Percentiles rank a stretch among this genome's conserved stretches.
phyloP scores from a whole-genome alignment of 1,284 basidiomycete species.

The Papiliotrema terrestris region DNA sequence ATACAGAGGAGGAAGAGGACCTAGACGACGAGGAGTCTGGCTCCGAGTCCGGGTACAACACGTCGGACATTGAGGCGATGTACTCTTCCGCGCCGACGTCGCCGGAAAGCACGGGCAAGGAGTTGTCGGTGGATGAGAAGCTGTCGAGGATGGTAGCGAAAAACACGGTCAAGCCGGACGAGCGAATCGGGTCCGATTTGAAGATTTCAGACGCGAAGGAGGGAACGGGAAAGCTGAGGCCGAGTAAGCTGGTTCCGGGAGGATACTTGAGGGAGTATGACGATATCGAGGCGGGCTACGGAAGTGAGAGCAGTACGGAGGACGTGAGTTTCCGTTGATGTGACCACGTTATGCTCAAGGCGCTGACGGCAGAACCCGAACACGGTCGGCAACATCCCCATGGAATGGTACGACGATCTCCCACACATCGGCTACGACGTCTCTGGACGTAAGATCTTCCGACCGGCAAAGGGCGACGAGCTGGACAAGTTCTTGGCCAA shows the following conservation, averaged over 20 bases:
- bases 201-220: constrained; percentile 45
- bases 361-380: constrained; percentile 67
- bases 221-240: constrained; percentile 36
- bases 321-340: constrained; percentile 62
- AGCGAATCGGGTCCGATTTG: constrained; percentile 39
- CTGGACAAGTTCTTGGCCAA: constrained; percentile 95
- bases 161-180: constrained; percentile 46
- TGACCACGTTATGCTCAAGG: neutral
- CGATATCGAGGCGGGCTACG: constrained; percentile 92
- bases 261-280: constrained; percentile 86
- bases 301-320: constrained; percentile 95
- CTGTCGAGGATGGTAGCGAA: constrained; percentile 36
- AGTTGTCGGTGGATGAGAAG: constrained; percentile 26
- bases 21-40: constrained; percentile 46
- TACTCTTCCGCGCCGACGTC: constrained; percentile 27
- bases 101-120: constrained; percentile 11
- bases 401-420: constrained; percentile 99
- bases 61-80: constrained; percentile 48
- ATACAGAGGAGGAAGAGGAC: constrained; percentile 50
- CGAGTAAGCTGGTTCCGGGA: constrained; percentile 63
- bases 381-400: constrained; percentile 89
- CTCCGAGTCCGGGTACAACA: constrained; percentile 48
- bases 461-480: constrained; percentile 93
- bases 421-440: constrained; percentile 99
- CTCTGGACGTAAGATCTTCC: constrained; percentile 88